Conservation (phyloP, 345 rosid species). For the Conringia planisiliqua region DNA sequence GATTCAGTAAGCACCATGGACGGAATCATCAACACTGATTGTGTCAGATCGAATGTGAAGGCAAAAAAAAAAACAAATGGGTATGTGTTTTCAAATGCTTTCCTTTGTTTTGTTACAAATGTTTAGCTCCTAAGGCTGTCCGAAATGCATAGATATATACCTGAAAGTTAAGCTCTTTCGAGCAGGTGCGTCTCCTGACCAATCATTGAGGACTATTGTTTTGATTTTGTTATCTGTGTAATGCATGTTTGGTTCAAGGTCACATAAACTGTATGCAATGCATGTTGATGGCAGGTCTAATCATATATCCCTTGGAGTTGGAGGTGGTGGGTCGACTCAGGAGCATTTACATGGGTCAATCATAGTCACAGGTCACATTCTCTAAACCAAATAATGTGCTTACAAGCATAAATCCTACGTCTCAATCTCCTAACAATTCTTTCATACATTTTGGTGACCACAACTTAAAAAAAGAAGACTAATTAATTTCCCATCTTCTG, state of each 20-base stretch:
- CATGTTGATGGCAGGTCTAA: conserved; percentile 19
- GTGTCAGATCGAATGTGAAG: neutral
- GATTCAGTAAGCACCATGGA: neutral
- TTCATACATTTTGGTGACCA: conserved; percentile 22
- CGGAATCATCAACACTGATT: neutral
- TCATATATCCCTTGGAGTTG: neutral
- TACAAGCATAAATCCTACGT: conserved; percentile 14
- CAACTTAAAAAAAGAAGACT: neutral
- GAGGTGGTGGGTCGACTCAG: neutral
- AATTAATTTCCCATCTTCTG: conserved; percentile 4
- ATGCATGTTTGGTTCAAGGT: neutral
- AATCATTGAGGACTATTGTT: neutral
- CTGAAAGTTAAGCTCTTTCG: no score
- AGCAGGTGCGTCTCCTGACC: neutral
- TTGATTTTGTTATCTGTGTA: neutral
- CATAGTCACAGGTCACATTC: conserved; percentile 30
- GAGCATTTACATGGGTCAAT: conserved; percentile 27
- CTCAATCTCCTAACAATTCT: conserved; percentile 12
- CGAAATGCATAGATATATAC: neutral
- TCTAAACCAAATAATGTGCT: conserved; percentile 15
- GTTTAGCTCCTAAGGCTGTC: neutral
- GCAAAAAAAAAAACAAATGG: neutral
- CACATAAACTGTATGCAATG: neutral
- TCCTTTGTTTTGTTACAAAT: neutral
- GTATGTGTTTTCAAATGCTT: neutral